Evolutionary conservation across 2,329 filamentous ascomycete genomes (phyloP).

Genomic region (Chaetomiaceae sp.): DNA sequence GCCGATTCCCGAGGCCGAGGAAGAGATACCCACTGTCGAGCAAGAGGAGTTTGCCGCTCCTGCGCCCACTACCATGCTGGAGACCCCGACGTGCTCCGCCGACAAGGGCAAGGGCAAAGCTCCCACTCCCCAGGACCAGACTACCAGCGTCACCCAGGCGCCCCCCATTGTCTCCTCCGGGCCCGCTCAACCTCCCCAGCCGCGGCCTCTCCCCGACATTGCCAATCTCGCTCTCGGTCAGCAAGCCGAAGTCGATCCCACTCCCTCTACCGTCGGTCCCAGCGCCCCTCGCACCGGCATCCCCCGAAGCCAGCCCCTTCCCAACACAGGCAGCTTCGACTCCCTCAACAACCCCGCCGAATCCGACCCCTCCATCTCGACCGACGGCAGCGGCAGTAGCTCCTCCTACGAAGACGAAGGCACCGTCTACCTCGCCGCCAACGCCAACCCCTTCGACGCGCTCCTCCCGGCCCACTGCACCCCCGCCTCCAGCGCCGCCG

Average conservation of each 20-base stretch:
- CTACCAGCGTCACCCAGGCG: background rate
- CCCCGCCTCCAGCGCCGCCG: background rate
- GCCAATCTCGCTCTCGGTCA: background rate
- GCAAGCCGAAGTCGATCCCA: background rate
- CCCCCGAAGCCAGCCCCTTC: conserved; percentile 13
- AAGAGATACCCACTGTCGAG: no score
- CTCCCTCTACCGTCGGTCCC: background rate
- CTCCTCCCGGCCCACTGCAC: background rate
- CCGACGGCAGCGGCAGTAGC: no score
- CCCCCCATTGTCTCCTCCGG: background rate
- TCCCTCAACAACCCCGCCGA: background rate
- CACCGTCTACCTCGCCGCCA: background rate
- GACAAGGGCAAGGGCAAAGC: conserved; percentile 16
- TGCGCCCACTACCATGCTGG: background rate
- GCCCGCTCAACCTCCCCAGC: background rate
- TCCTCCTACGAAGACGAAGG: conserved; percentile 3
- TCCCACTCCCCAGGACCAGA: background rate
- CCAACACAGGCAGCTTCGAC: conserved; percentile 6
- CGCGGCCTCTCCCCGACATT: background rate
- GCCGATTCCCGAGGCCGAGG: background rate
- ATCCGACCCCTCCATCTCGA: background rate
- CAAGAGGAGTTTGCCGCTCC: background rate
- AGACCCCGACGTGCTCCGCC: background rate
- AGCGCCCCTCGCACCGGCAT: conserved; percentile 7
- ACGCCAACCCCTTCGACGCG: background rate